Base-by-base conservation (phyloP, 129 eudicot species). In the Centella asiatica region DNA sequence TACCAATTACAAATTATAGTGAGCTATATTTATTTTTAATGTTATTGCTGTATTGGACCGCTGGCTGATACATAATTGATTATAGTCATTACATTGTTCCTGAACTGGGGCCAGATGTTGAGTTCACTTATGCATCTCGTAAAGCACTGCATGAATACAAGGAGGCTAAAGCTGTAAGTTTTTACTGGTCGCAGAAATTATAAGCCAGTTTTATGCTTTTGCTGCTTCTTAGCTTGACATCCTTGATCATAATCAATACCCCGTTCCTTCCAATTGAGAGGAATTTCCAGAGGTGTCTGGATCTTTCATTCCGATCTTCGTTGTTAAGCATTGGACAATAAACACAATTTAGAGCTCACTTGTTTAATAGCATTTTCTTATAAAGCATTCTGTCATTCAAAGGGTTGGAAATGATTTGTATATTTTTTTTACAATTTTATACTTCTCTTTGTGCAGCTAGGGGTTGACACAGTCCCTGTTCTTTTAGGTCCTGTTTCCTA, bases 41-140 rank as follows among this genome's bases (percentile, higher is more conserved):
- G 40, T 25, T 62, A 18, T 4, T 26, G 13, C 22, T 44, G 22
- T n/a, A 27, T 7, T 15, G 5, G 25, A 24, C 8, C 29, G 2
- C 47, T 9, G n/a, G 15, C 0, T 28, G 54, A 46, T 25, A 28
- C 6, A 25, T 19, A 25, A 3, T 74, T 64, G 17, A 34, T 12
- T 74, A 54, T 83, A 90, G 97, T 87, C 97, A 90, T 58, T 85
- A 63, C 78, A 85, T 85, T 42, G 94, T 85, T 57, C 94, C 94
- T 36, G 94, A 85, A 69, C 75, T 85, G 82, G 88, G 88, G 64
- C 94, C 94, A 15, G 94, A 85, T 25, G 85, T 85, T 18, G 70
- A 69, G 20, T 85, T 85, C 71, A 69, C 87, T 34, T 85, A 85
- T 62, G 94, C 94, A 24, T 85, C 88, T 60, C 88, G 81, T 80